These are phyloP conservation scores for Dysphania ambrosioides DNA, from an alignment of 148 eudicot genomes.

Conservation along the genomic window DNA sequence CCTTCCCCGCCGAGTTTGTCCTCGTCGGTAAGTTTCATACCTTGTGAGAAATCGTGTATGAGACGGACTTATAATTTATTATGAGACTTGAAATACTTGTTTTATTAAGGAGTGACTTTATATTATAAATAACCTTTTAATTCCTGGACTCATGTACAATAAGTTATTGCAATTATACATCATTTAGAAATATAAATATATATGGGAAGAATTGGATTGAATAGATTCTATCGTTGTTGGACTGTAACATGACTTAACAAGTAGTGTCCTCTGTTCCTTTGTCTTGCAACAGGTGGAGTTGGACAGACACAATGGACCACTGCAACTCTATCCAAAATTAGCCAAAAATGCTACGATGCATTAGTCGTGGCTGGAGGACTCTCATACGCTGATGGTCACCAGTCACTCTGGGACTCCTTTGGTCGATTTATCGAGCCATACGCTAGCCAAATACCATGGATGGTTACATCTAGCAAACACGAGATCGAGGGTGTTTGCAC, in stretches of 20 bases:
- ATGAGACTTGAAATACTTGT: no score
- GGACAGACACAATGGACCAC: conserved; percentile 82
- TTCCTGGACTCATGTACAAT: no score
- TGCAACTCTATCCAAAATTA: conserved; percentile 56
- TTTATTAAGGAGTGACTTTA: no score
- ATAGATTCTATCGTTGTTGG: no score
- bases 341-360: conserved; percentile 56
- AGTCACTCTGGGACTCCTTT: conserved; percentile 86
- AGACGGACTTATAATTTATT: not conserved
- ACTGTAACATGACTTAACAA: not conserved
- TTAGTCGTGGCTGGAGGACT: conserved; percentile 66
- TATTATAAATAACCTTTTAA: no score
- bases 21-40: conserved; percentile 50
- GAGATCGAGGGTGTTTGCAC: conserved; percentile 65
- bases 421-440: conserved; percentile 75
- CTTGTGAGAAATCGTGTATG: not conserved
- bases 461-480: conserved; percentile 80
- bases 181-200: no score
- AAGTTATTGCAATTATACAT: no score
- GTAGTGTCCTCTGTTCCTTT: not conserved
- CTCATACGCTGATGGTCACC: conserved; percentile 71
- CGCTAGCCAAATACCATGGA: conserved; percentile 78
- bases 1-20: conserved; percentile 63
- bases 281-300: conserved; percentile 53
- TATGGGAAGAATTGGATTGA: no score